Conservation (phyloP, 805 yeast genomes). For the Candida quercuum region DNA sequence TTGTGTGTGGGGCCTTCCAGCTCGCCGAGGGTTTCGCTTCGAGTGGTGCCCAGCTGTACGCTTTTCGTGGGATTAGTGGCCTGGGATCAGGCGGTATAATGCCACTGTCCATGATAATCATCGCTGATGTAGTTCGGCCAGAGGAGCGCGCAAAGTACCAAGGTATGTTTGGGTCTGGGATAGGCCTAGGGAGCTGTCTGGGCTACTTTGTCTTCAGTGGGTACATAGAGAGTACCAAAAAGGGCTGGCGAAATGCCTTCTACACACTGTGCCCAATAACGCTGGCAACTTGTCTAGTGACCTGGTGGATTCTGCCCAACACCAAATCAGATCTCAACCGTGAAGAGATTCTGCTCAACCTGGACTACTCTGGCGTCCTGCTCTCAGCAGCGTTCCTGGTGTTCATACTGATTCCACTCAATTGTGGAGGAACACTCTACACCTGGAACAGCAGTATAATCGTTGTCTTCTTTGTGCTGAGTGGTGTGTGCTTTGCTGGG, state of each 20-base stretch:
- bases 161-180: slow-evolving; percentile 45
- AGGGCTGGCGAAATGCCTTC: slow-evolving; percentile 36
- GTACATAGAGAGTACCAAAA: slow-evolving; percentile 21
- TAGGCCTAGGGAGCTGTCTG: slow-evolving; percentile 42
- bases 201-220: slow-evolving; percentile 39
- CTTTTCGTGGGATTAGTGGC: slow-evolving; percentile 43
- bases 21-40: slow-evolving; percentile 43
- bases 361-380: slow-evolving; percentile 48
- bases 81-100: slow-evolving; percentile 50
- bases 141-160: slow-evolving; percentile 52
- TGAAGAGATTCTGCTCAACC: slow-evolving; percentile 35
- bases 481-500: slow-evolving; percentile 28
- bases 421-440: slow-evolving; percentile 49
- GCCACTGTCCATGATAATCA: slow-evolving; percentile 46
- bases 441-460: slow-evolving; percentile 37
- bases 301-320: slow-evolving; percentile 14
- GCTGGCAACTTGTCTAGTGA: slow-evolving; percentile 8
- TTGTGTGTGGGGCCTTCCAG: slow-evolving; percentile 37
- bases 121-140: slow-evolving; percentile 49
- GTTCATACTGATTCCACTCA: slow-evolving; percentile 43
- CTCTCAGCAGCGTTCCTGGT: slow-evolving; percentile 41
- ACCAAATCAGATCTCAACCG: slow-evolving; percentile 24
- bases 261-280: slow-evolving; percentile 33
- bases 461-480: slow-evolving; percentile 29
- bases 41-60: slow-evolving; percentile 39